A percentile compares a stretch with the other conserved stretches of the same genome.
Conservation (phyloP, 441 rosid species). For the Syzygium syzygioides region DNA sequence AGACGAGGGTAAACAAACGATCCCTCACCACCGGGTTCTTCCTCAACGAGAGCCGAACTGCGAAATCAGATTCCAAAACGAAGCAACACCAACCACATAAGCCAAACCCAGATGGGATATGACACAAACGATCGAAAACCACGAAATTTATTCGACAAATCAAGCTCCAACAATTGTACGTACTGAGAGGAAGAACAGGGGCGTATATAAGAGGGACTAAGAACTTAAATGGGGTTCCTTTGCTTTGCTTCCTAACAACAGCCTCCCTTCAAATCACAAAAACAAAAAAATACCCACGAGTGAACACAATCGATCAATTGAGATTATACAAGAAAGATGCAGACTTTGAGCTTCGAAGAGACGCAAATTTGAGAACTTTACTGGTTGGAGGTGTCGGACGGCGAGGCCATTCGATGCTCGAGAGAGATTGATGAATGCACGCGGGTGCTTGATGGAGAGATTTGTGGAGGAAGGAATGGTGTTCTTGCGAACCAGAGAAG, state of each 20-base stretch:
- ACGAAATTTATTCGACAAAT: background rate
- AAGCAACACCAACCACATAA: background rate
- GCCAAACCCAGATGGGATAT: background rate
- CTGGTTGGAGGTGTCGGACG: conserved; percentile 38
- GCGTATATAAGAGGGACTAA: conserved; percentile 84
- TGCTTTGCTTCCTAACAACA: conserved; percentile 23
- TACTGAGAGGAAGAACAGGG: conserved; percentile 90
- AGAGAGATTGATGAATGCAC: background rate
- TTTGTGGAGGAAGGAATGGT: background rate
- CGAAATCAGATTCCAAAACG: background rate
- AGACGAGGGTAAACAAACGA: conserved; percentile 64
- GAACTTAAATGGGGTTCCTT: conserved; percentile 65
- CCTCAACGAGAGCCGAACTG: conserved; percentile 70
- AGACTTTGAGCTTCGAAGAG: background rate
- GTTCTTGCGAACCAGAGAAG: fast-evolving
- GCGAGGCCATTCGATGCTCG: conserved; percentile 32
- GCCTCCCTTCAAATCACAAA: conserved; percentile 18
- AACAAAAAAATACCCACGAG: background rate
- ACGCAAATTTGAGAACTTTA: conserved; percentile 12
- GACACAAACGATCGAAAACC: background rate
- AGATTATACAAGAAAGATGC: background rate
- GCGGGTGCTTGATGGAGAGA: conserved; percentile 1
- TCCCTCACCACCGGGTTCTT: conserved; percentile 74
- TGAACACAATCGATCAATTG: background rate
- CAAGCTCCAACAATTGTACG: background rate